Evolutionary conservation across 2,329 filamentous ascomycete species (phyloP).

Genomic region (Sporothrix pallida): DNA sequence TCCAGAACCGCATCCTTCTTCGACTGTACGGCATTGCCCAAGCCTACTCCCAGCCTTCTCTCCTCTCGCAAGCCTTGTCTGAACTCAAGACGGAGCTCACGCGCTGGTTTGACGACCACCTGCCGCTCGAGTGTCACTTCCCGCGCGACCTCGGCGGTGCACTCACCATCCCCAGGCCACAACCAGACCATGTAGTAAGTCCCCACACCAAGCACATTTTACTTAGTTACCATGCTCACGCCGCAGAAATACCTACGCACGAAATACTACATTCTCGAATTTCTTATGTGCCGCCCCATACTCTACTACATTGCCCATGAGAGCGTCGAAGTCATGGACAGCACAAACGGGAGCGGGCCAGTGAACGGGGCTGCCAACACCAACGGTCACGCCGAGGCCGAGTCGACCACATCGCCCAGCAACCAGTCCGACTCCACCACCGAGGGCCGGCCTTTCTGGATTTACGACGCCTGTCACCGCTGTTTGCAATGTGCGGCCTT

Average conservation of each 20-base stretch:
- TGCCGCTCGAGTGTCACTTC: constrained; percentile 14
- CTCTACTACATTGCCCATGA: constrained; percentile 22
- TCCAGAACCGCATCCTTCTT: background rate
- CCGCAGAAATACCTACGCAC: background rate
- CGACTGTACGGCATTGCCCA: background rate
- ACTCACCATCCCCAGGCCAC: background rate
- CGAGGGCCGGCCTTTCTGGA: background rate
- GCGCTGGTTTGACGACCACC: constrained; percentile 15
- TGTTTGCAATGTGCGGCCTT: background rate
- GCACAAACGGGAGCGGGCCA: background rate
- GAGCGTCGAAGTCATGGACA: background rate
- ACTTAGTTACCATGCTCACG: background rate
- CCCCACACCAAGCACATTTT: background rate
- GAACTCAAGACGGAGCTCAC: constrained; percentile 17
- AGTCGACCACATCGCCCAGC: background rate
- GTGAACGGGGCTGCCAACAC: background rate
- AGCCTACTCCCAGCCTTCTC: constrained; percentile 7
- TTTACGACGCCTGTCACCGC: background rate
- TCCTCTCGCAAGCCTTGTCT: background rate
- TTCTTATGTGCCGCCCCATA: constrained; percentile 9
- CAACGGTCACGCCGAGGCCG: background rate
- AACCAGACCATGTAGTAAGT: background rate
- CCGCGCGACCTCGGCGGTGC: constrained; percentile 1
- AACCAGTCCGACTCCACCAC: background rate
- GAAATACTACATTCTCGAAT: constrained; percentile 14